phyloP scores from a whole-genome alignment of 176 grass and related monocot genomes.

The Bonia amplexicaulis region DNA sequence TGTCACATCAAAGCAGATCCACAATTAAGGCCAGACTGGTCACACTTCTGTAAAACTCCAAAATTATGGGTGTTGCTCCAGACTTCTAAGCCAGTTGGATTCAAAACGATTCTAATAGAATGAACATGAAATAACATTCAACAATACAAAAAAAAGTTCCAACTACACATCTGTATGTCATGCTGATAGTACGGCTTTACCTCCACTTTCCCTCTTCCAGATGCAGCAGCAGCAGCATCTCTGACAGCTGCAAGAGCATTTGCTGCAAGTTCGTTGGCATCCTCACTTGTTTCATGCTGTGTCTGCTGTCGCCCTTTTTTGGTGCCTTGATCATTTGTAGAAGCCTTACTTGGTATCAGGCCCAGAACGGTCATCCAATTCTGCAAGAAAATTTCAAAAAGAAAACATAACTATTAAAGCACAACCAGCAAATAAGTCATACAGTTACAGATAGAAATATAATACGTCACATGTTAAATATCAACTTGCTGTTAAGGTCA shows the following conservation, averaged over 20 bases:
- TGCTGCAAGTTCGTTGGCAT: constrained; percentile 80
- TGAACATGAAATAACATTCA: not conserved
- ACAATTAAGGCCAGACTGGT: not conserved
- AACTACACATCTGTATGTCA: not conserved
- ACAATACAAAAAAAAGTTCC: not conserved
- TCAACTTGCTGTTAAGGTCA: not conserved
- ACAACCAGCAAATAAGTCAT: not conserved
- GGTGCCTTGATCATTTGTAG: constrained; percentile 14
- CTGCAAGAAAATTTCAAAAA: constrained; percentile 34
- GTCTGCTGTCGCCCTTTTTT: constrained; percentile 35
- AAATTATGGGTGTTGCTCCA: not conserved
- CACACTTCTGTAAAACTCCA: not conserved
- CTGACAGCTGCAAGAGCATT: constrained; percentile 77
- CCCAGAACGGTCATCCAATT: constrained; percentile 82
- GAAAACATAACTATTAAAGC: not conserved
- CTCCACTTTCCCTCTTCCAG: constrained; percentile 88
- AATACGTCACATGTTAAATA: not conserved
- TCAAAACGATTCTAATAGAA: not conserved
- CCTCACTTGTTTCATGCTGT: constrained; percentile 50
- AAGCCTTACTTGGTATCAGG: constrained; percentile 48
- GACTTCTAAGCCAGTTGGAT: not conserved
- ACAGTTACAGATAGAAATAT: not conserved
- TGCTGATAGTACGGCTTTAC: constrained; percentile 39
- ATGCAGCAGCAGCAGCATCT: constrained; percentile 43
- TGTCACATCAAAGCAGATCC: not conserved